These are phyloP conservation scores for Cladophialophora chaetospira DNA, from an alignment of 2,329 filamentous ascomycete species.

Conservation along the genomic window DNA sequence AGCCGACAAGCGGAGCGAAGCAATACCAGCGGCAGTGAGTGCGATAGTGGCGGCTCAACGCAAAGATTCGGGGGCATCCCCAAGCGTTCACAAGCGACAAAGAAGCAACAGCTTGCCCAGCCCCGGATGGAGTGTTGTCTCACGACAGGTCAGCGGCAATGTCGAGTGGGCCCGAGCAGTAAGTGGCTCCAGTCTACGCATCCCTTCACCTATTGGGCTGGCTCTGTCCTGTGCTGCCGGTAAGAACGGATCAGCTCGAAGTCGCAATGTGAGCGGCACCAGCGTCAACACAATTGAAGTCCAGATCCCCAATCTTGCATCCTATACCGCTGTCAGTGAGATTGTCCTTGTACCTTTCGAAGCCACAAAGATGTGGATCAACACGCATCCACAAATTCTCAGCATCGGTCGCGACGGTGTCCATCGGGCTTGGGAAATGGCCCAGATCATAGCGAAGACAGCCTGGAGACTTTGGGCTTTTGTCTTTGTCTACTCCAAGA, in stretches of 20 bases:
- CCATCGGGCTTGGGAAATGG: constrained; percentile 28
- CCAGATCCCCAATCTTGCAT: constrained; percentile 16
- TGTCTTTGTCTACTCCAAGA: constrained; percentile 30
- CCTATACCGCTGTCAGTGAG: constrained; percentile 13
- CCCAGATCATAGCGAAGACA: constrained; percentile 23
- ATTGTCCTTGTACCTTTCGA: constrained; percentile 23
- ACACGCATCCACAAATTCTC: constrained; percentile 25
- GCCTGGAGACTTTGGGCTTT: constrained; percentile 23
- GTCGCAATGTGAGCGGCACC: constrained; percentile 19
- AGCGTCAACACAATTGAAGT: constrained; percentile 21
- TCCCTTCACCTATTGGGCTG: constrained; percentile 16
- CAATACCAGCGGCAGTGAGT: constrained; percentile 13
- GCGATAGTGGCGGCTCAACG: constrained; percentile 4
- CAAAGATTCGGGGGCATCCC: background rate
- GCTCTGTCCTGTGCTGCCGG: constrained; percentile 13
- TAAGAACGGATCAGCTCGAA: background rate
- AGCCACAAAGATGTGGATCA: constrained; percentile 28
- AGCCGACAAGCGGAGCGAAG: background rate
- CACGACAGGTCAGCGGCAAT: background rate
- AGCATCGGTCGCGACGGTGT: constrained; percentile 13
- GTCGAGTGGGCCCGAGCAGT: background rate
- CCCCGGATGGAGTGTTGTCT: constrained; percentile 4
- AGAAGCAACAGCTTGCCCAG: constrained; percentile 20
- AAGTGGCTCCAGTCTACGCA: constrained; percentile 19
- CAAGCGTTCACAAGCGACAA: constrained; percentile 10